Evolutionary conservation across 2,329 filamentous ascomycete genomes (phyloP), one percentile per base, ranked within the genome.

Genomic region (Parastagonospora avenae): DNA sequence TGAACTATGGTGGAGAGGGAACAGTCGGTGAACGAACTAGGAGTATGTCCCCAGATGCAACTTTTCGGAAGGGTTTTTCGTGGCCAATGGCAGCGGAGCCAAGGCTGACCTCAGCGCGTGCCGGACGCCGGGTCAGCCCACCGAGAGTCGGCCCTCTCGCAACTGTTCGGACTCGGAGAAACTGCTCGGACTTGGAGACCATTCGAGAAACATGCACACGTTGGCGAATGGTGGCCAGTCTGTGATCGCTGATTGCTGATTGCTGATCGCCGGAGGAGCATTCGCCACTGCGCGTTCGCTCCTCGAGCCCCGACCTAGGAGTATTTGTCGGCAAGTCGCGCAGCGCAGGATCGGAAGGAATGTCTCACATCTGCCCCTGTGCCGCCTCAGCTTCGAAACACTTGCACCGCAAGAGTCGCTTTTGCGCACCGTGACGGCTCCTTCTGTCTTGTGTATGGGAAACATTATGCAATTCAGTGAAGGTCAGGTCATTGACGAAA

Each of bases 351-450:
- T 16, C 19, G n/a, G 19, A 8, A 30, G 16, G 28, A 42, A 42
- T 45, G 62, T 66, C 62, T 64, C 62, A 66, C 56, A 57, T 58
- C 10, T 49, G 14, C 59, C 59, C 62, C 58, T 65, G 59, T 49
- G 50, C 50, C 54, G 54, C 62, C 43, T 59, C 52, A 52, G 39
- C 51, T 59, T 52, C 59, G 62, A 66, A 66, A 63, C 61, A 52
- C 50, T 48, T 41, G 36, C 40, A 42, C 50, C 54, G 54, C 52
- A 42, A 53, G 38, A 57, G 55, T 56, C 51, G 59, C 46, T 41
- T 35, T 49, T 47, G 48, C 40, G 28, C 24, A 32, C 37, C 50
- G 36, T 46, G 48, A 55, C 41, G 51, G 42, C 43, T 41, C 52
- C 41, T 48, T 49, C 46, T 46, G 52, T 47, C 45, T 30, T 40